These are phyloP conservation scores for Immersiella caudata DNA, from an alignment of 495 filamentous ascomycete species.

Conservation along the genomic window DNA sequence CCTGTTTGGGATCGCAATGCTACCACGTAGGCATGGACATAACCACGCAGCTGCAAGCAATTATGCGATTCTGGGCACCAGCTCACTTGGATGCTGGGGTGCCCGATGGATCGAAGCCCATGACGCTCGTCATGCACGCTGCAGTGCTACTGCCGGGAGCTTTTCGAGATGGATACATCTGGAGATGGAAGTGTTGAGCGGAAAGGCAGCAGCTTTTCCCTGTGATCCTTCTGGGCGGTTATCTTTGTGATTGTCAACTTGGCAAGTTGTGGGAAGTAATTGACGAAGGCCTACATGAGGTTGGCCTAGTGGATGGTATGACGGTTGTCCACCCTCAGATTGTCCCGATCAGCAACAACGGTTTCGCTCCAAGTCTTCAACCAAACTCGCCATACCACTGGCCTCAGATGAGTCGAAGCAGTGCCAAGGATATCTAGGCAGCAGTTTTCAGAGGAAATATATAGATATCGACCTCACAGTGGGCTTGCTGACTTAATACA, in stretches of 20 bases:
- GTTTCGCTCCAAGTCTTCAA: too few relatives aligned
- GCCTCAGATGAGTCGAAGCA: neutral
- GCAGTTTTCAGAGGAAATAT: neutral
- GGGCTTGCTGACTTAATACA: neutral
- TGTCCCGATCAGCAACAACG: too few relatives aligned
- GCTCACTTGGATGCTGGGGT: conserved; percentile 44
- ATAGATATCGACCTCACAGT: neutral
- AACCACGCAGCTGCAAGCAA: conserved; percentile 44
- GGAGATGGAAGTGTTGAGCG: neutral
- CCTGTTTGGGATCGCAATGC: conserved; percentile 59
- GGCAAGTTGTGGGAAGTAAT: too few relatives aligned
- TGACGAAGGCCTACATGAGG: too few relatives aligned
- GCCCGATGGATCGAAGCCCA: conserved; percentile 58
- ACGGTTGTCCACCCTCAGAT: neutral
- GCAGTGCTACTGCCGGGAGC: conserved; percentile 63
- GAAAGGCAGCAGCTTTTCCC: neutral
- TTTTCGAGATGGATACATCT: conserved; percentile 7
- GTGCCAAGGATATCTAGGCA: neutral
- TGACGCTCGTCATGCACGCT: conserved; percentile 69
- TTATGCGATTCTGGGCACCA: conserved; percentile 58
- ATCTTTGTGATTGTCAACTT: too few relatives aligned
- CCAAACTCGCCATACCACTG: too few relatives aligned
- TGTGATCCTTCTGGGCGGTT: neutral
- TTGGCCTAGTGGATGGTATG: too few relatives aligned
- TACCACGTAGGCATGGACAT: conserved; percentile 50